Percentiles rank a stretch among this genome's conserved stretches.
Evolutionary conservation across 139 green algal species (phyloP).

Genomic region (Tetratostichococcus sp.): DNA sequence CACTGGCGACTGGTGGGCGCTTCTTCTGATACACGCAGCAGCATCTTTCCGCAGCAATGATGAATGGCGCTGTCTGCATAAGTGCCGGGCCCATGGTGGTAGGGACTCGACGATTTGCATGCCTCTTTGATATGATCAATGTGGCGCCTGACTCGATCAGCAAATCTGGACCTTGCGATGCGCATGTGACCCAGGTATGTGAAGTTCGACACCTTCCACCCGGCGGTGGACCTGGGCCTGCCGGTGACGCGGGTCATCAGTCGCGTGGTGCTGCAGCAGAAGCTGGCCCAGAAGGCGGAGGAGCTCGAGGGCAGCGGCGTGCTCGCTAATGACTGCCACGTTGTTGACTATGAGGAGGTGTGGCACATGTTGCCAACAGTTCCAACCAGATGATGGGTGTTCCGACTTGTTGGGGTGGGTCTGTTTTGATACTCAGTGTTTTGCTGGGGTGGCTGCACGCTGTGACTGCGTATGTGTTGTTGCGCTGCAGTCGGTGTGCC

Average conservation of each 20-base stretch:
- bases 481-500: background rate
- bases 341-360: conserved; percentile 55
- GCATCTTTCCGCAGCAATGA: background rate
- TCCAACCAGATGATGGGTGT: background rate
- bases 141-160: too few species aligned
- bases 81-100: too few species aligned
- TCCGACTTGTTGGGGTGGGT: background rate
- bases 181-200: conserved; percentile 73
- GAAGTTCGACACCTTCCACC: conserved; percentile 97
- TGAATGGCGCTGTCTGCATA: too few species aligned
- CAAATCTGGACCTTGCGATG: too few species aligned
- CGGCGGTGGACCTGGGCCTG: conserved; percentile 81
- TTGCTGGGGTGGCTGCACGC: background rate
- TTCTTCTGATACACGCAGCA: background rate
- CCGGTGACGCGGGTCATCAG: conserved; percentile 93
- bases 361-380: background rate
- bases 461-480: conserved; percentile 11
- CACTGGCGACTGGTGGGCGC: conserved; percentile 80
- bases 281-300: conserved; percentile 52
- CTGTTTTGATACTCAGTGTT: background rate
- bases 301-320: conserved; percentile 36
- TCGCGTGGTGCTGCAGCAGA: conserved; percentile 62
- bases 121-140: too few species aligned
- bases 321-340: conserved; percentile 60
- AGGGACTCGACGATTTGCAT: too few species aligned